Conservation (phyloP, 1,139 yeast genomes). For the Meyerozyma guilliermondii region DNA sequence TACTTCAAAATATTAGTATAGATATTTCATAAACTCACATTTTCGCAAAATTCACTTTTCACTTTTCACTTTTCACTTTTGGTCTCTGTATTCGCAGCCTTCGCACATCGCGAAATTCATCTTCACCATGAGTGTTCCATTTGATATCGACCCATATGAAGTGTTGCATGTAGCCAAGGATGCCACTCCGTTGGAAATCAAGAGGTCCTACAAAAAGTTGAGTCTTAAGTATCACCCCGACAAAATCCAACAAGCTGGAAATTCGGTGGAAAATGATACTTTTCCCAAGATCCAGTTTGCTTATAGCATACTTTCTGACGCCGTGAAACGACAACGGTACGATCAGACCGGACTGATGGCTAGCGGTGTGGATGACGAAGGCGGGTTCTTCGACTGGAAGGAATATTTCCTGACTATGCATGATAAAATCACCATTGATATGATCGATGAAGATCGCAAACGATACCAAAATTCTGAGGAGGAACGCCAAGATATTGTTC, state of each 20-base stretch:
- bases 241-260: constrained; percentile 42
- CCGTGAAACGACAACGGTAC: constrained; percentile 48
- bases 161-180: constrained; percentile 39
- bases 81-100: too few relatives aligned
- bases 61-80: too few relatives aligned
- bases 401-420: constrained; percentile 57
- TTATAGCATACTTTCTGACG: constrained; percentile 63
- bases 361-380: constrained; percentile 30
- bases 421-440: constrained; percentile 64
- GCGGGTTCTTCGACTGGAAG: constrained; percentile 53
- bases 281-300: constrained; percentile 77
- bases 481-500: constrained; percentile 60
- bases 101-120: not conserved
- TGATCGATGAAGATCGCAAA: constrained; percentile 64
- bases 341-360: constrained; percentile 66
- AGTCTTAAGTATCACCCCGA: constrained; percentile 80
- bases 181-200: constrained; percentile 52
- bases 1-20: too few relatives aligned
- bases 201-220: constrained; percentile 64
- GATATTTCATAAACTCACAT: too few relatives aligned
- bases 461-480: constrained; percentile 65
- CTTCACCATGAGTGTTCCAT: constrained; percentile 33
- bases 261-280: constrained; percentile 29
- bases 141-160: constrained; percentile 64
- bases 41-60: too few relatives aligned